These are phyloP conservation scores for Trichophaea hybrida DNA, from an alignment of 2,329 filamentous ascomycete genomes.

Conservation along the genomic window DNA sequence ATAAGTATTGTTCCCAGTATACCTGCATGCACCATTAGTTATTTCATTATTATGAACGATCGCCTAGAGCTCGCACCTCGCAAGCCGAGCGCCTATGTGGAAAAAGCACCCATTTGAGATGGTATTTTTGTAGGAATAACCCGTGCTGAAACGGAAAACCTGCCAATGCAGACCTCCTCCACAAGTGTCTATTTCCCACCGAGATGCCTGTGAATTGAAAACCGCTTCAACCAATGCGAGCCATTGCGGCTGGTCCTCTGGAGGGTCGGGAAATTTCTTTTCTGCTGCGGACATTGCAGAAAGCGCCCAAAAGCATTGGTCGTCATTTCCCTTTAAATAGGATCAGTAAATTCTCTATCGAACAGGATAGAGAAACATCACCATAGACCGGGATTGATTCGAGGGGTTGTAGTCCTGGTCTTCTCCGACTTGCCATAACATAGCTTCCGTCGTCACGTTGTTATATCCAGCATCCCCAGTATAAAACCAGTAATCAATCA, in stretches of 20 bases:
- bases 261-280: slow-evolving; percentile 46
- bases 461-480: slow-evolving; percentile 53
- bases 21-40: slow-evolving; percentile 7
- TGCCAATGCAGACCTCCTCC: slow-evolving; percentile 72
- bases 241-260: slow-evolving; percentile 50
- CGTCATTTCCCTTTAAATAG: slow-evolving; percentile 45
- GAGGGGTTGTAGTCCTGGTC: slow-evolving; percentile 45
- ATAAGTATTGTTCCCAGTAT: slow-evolving; percentile 50
- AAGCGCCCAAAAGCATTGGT: slow-evolving; percentile 58
- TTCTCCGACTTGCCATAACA: slow-evolving; percentile 47
- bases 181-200: slow-evolving; percentile 53
- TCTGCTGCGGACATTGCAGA: slow-evolving; percentile 54
- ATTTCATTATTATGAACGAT: slow-evolving; percentile 22
- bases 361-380: background rate
- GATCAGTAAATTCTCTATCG: background rate
- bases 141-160: slow-evolving; percentile 62
- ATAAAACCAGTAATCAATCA: slow-evolving; percentile 56
- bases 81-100: slow-evolving; percentile 35
- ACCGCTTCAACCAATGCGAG: slow-evolving; percentile 63
- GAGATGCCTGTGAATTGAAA: slow-evolving; percentile 59
- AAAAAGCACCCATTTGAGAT: slow-evolving; percentile 46
- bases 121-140: slow-evolving; percentile 45
- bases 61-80: slow-evolving; percentile 5
- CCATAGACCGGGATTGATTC: slow-evolving; percentile 43
- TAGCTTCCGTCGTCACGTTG: slow-evolving; percentile 40